Evolutionary conservation across 2,329 filamentous ascomycete species (phyloP).

Genomic region (Cladophialophora chaetospira): DNA sequence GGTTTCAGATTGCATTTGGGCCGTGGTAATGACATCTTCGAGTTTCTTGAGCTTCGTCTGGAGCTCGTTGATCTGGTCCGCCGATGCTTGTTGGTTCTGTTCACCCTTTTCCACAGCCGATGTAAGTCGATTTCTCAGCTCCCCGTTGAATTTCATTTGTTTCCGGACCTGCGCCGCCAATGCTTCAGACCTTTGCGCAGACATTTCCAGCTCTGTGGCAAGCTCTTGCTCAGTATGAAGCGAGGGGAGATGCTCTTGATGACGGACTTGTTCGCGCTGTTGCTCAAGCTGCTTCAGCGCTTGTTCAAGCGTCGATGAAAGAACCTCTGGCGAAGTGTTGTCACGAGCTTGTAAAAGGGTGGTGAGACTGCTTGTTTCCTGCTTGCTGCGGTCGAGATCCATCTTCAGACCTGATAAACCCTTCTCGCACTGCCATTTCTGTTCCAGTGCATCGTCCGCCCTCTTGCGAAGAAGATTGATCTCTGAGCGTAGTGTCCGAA

Average conservation of each 20-base stretch:
- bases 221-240: conserved; percentile 68
- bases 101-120: conserved; percentile 83
- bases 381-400: conserved; percentile 92
- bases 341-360: conserved; percentile 79
- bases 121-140: conserved; percentile 73
- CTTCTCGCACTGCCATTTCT: conserved; percentile 96
- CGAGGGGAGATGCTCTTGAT: conserved; percentile 65
- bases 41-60: conserved; percentile 77
- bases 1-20: conserved; percentile 85
- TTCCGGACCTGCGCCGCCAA: conserved; percentile 76
- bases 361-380: conserved; percentile 84
- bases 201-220: conserved; percentile 69
- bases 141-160: conserved; percentile 76
- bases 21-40: conserved; percentile 79
- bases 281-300: conserved; percentile 75
- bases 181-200: conserved; percentile 75
- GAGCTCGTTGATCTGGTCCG: conserved; percentile 77
- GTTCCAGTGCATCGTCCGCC: conserved; percentile 89
- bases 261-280: conserved; percentile 60
- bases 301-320: conserved; percentile 65
- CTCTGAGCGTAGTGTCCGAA: conserved; percentile 76
- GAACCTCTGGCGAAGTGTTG: conserved; percentile 68
- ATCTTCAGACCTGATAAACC: conserved; percentile 86
- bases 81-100: conserved; percentile 76
- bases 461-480: conserved; percentile 80